Evolutionary conservation across 1,139 yeast genomes (phyloP).

Genomic region (Blastobotrys ciferrii): DNA sequence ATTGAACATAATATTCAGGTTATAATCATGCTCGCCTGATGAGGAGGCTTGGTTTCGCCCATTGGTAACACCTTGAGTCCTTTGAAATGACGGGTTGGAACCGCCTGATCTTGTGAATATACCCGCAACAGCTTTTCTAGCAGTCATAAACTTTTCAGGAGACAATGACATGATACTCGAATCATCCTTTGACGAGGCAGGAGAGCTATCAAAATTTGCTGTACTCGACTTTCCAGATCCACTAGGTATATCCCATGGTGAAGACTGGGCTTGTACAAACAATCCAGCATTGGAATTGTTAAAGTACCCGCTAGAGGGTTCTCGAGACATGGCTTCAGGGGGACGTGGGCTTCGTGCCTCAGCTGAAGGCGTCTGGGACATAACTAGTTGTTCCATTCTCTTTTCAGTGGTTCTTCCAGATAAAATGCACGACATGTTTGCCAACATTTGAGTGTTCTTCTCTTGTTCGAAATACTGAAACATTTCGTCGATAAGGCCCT

Average conservation of each 20-base stretch:
- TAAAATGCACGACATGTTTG: constrained; percentile 75
- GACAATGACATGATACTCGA: constrained; percentile 25
- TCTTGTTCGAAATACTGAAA: constrained; percentile 60
- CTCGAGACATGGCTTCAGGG: background rate
- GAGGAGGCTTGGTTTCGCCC: constrained; percentile 1
- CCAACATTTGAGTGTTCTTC: constrained; percentile 83
- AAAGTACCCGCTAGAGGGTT: background rate
- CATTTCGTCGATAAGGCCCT: constrained; percentile 66
- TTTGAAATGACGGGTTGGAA: background rate
- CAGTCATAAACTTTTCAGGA: constrained; percentile 28
- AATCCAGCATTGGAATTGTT: background rate
- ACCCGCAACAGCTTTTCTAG: constrained; percentile 34
- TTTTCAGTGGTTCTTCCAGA: constrained; percentile 21
- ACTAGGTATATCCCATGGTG: constrained; percentile 21
- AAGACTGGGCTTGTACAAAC: constrained; percentile 1
- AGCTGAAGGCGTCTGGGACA: background rate
- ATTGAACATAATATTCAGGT: constrained; percentile 19
- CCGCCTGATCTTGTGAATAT: constrained; percentile 18
- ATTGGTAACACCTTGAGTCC: background rate
- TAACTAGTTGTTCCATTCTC: background rate
- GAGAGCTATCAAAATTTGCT: constrained; percentile 4
- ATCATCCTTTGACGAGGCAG: constrained; percentile 21
- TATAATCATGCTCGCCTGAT: constrained; percentile 21
- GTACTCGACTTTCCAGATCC: constrained; percentile 3
- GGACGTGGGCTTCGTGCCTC: background rate